phyloP scores from a whole-genome alignment of 2,329 filamentous ascomycete genomes.

The Cladosporium velox region DNA sequence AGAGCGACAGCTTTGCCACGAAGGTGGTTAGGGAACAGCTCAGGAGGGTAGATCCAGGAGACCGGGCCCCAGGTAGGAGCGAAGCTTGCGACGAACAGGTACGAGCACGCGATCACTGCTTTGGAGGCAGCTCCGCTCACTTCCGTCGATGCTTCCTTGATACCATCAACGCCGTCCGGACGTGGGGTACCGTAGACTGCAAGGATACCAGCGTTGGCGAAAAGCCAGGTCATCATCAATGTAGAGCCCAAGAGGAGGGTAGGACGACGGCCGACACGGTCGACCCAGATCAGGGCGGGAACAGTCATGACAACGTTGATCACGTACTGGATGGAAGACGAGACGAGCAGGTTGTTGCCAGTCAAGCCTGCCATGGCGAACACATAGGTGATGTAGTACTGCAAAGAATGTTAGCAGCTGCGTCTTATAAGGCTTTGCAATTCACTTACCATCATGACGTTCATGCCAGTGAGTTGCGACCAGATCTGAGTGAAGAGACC shows the following conservation, averaged over 20 bases:
- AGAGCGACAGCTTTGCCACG: conserved; percentile 66
- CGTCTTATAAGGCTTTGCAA: neutral
- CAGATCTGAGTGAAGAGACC: conserved; percentile 74
- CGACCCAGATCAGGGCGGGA: conserved; percentile 72
- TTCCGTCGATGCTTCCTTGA: conserved; percentile 45
- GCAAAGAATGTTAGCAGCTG: neutral
- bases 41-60: conserved; percentile 54
- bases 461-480: conserved; percentile 77
- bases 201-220: conserved; percentile 63
- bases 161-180: conserved; percentile 41
- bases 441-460: conserved; percentile 52
- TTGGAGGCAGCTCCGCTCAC: conserved; percentile 44
- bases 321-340: conserved; percentile 71
- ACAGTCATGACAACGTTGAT: conserved; percentile 81
- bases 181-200: conserved; percentile 56
- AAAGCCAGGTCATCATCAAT: conserved; percentile 65
- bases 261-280: conserved; percentile 72
- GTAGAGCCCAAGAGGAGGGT: conserved; percentile 66
- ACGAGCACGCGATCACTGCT: conserved; percentile 67
- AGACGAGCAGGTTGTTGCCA: conserved; percentile 58
- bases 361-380: conserved; percentile 69
- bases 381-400: conserved; percentile 54
- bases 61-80: conserved; percentile 65
- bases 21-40: conserved; percentile 63
- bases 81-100: conserved; percentile 71